A percentile compares a stretch with the other conserved stretches of the same genome.
These are phyloP conservation scores for Geum urbanum DNA, from an alignment of 306 rosid genomes.

Conservation along the genomic window DNA sequence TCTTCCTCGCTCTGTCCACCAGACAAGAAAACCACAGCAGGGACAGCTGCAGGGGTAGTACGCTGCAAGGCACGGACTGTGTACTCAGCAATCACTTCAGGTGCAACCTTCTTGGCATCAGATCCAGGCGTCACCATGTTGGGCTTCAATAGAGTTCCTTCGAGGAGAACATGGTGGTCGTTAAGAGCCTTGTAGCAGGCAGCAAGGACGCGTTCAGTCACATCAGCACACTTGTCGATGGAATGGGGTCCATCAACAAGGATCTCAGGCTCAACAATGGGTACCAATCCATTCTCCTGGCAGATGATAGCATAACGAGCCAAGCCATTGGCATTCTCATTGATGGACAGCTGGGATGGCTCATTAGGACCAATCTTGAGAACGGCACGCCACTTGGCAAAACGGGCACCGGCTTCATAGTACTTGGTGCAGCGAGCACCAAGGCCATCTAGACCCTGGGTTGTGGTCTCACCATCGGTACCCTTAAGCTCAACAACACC, in stretches of 20 bases:
- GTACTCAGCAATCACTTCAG: conserved; percentile 63
- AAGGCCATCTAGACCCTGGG: conserved; percentile 80
- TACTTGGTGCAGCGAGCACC: conserved; percentile 66
- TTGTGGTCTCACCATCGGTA: conserved; percentile 78
- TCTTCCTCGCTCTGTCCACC: conserved; percentile 97
- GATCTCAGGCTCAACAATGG: conserved; percentile 90
- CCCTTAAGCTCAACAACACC: conserved; percentile 77
- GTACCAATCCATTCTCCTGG: conserved; percentile 81
- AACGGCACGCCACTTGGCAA: conserved; percentile 85
- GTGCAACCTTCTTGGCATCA: conserved; percentile 47
- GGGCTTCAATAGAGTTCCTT: conserved; percentile 83
- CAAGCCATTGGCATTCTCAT: conserved; percentile 67
- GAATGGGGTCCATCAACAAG: conserved; percentile 69
- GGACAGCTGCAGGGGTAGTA: conserved; percentile 72
- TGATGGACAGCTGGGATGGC: conserved; percentile 58
- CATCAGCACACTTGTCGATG: conserved; percentile 66
- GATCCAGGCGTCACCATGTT: conserved; percentile 93
- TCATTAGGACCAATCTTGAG: conserved; percentile 70
- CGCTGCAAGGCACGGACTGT: conserved; percentile 63
- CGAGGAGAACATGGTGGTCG: conserved; percentile 71
- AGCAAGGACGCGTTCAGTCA: conserved; percentile 73
- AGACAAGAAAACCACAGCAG: conserved; percentile 71
- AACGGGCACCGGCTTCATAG: conserved; percentile 76
- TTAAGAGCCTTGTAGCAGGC: conserved; percentile 74
- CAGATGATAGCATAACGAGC: conserved; percentile 74